phyloP scores from a whole-genome alignment of 805 yeast genomes.

The Myxozyma geophila region DNA sequence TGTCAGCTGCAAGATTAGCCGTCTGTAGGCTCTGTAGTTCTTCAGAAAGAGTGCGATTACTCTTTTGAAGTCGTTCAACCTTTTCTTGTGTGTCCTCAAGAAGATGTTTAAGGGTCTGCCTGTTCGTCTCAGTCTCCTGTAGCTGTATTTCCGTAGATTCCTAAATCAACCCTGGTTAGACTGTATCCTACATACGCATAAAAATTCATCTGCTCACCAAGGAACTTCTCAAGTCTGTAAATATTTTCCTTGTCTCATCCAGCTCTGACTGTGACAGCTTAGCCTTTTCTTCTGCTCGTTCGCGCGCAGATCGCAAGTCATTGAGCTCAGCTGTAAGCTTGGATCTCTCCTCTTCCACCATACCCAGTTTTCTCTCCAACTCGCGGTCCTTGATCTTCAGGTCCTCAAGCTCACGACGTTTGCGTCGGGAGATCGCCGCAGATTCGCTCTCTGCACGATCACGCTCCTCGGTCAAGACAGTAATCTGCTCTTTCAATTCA shows the following conservation, averaged over 20 bases:
- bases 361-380: constrained; percentile 46
- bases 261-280: constrained; percentile 42
- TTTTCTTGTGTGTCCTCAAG: constrained; percentile 47
- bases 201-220: constrained; percentile 20
- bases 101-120: constrained; percentile 43
- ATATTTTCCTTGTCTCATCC: constrained; percentile 37
- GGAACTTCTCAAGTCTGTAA: constrained; percentile 38
- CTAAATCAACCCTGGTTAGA: constrained; percentile 3
- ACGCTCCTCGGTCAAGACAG: constrained; percentile 62
- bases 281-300: constrained; percentile 39
- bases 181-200: not conserved
- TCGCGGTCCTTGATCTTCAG: constrained; percentile 51
- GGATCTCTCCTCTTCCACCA: constrained; percentile 35
- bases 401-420: constrained; percentile 71
- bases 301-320: constrained; percentile 38
- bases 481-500: constrained; percentile 61
- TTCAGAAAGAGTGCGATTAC: constrained; percentile 44
- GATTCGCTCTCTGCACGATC: constrained; percentile 61
- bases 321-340: constrained; percentile 33
- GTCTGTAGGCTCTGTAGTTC: constrained; percentile 43
- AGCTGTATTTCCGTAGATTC: constrained; percentile 40
- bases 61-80: constrained; percentile 45
- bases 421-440: constrained; percentile 55
- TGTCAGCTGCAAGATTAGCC: constrained; percentile 36
- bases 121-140: constrained; percentile 42